Base-by-base conservation (phyloP, 345 rosid genomes). In the Abelmoschus esculentus region DNA sequence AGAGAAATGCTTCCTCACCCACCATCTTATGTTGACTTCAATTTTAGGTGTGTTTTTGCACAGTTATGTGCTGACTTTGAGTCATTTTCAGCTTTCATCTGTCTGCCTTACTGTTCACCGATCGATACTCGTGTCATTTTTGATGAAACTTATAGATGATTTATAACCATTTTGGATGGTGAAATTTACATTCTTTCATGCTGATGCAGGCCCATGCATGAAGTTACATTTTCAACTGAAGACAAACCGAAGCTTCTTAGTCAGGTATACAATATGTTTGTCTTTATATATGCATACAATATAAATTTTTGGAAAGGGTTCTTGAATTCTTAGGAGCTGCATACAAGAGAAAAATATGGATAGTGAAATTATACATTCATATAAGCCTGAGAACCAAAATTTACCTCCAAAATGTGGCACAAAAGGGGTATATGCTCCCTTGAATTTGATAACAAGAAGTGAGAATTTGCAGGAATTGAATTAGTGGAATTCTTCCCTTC, bases 211-310 rank as follows among this genome's bases (percentile, higher is more conserved):
- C 91, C 97, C 73, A 80, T 95, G 96, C 99, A 95, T 78, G 99
- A 95, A 82, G 84, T 95, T 38, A 91, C 99, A 8, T 91, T 91
- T 75, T 88, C 96, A 64, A 78, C 96, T 8, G 88, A 87, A 59
- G 96, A 95, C 90, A 95, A 88, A 82, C 99, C 96, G 75, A 91
- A 88, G 74, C 99, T 91, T 78, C 91, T 95, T 59, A 89, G 92
- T 85, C 96, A 89, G 97, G 99, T 89, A 79, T 69, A 42, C 52
- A 31, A 74, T 75, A n/a, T 56, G 67, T 60, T 46, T 53, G 70
- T 67, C 53, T 14, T 4, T 5, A 49, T 14, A 15, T 14, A 3
- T 49, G n/a, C 18, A 14, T 15, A 14, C 15, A 1, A 13, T 10
- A 42, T 0, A 42, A 42, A 1, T 40, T 49, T 3, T 56, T 26